Evolutionary conservation across 208 protist species (phyloP).

Genomic region (Angomonas ambiguus): DNA sequence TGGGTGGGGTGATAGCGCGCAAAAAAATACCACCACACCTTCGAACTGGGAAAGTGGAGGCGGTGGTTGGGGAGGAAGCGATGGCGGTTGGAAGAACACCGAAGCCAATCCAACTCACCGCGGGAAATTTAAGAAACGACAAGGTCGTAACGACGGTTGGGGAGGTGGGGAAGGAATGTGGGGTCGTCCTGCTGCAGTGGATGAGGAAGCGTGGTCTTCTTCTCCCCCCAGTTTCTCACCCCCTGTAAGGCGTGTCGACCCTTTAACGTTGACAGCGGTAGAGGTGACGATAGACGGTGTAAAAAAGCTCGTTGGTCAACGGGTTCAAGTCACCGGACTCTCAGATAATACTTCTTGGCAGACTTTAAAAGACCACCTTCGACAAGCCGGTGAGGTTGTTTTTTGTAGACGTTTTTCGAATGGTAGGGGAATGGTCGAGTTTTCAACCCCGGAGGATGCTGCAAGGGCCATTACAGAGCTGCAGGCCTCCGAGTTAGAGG

Average conservation of each 20-base stretch:
- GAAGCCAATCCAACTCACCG: conserved; percentile 29
- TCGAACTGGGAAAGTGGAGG: conserved; percentile 19
- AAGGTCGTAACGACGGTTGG: conserved; percentile 1
- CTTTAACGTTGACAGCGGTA: conserved; percentile 82
- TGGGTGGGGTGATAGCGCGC: conserved; percentile 7
- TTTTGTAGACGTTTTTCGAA: conserved; percentile 73
- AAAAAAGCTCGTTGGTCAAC: conserved; percentile 86
- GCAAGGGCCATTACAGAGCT: conserved; percentile 78
- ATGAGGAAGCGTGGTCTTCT: conserved; percentile 76
- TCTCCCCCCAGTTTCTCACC: conserved; percentile 80
- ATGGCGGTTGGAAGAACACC: conserved; percentile 24
- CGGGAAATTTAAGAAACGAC: conserved; percentile 23
- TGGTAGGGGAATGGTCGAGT: conserved; percentile 83
- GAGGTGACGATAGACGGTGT: conserved; percentile 87
- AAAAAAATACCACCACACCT: conserved; percentile 13
- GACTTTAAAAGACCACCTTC: conserved; percentile 87
- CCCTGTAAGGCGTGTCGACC: conserved; percentile 81
- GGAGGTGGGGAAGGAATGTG: conserved; percentile 27
- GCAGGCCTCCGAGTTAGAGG: conserved; percentile 82
- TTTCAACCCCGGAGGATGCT: conserved; percentile 76
- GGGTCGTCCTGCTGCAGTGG: conserved; percentile 55
- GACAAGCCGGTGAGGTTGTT: conserved; percentile 73
- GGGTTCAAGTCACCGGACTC: conserved; percentile 78
- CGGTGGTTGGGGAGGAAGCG: conserved; percentile 18
- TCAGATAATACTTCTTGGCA: conserved; percentile 86